Evolutionary conservation across 768 basidiomycete genomes (phyloP), one percentile per base, ranked within the genome.

Genomic region (Leccinum olivaceopallidum): DNA sequence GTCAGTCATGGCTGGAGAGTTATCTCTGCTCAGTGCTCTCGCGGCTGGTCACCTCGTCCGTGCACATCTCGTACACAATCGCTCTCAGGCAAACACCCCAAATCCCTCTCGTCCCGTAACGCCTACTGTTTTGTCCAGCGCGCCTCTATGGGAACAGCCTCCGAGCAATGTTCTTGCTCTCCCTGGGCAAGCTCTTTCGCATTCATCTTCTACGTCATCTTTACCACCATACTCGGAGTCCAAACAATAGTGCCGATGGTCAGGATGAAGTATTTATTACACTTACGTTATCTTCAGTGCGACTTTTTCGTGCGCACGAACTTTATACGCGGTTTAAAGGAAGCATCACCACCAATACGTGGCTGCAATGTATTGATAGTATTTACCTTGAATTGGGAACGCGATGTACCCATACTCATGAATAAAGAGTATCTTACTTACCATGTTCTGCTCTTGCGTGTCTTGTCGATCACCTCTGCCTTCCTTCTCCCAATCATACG

Each of bases 1-100:
- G 0, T 83, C 93, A 0, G 97, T 99, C 69, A 97, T 98, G 94
- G 97, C 97, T 2, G 97, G 97, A 37, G 97, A 99, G 75, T 80
- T 98, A 30, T 92, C 90, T 14, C 81, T 99, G 61, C 82, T 99
- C 73, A 88, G 88, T 64, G 95, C 97, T 2, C 84, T 99, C 42
- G 95, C 95, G 1, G 95, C 94, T 3, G 96, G 96, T 0, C 95
- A 97, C 71, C 83, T 98, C 62, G 94, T 98, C 69, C 84, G 90
- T 42, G 95, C 95, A 30, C 95, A 98, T 72, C 84, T 97, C 76
- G 87, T 86, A 37, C 95, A 95, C 78, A 98, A 98, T 72, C 84
- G 95, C 59, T 90, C 88, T 56, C 86, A 86, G 67, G 82, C 88
- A 16, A 88, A 85, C 59, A 96, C 95, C 0, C 94, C 94, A 0